Conservation (phyloP, 2,329 filamentous ascomycete species). For the Fusarium burgessii region DNA sequence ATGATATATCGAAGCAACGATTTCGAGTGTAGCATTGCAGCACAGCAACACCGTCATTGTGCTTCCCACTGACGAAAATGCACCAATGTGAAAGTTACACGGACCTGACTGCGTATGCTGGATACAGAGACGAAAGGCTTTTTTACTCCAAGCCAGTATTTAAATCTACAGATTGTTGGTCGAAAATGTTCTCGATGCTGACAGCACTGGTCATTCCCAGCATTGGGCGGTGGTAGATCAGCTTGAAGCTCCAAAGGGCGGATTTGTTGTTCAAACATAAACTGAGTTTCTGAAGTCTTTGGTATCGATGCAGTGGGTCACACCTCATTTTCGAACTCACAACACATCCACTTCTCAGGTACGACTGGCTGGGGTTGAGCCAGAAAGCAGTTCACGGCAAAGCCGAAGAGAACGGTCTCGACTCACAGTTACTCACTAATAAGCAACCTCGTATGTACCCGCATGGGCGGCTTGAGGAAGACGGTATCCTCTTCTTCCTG, state of each 20-base stretch:
- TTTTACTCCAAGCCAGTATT: not conserved
- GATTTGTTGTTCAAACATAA: not conserved
- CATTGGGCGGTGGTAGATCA: not conserved
- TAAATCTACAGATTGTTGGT: not conserved
- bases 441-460: constrained; percentile 23
- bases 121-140: not conserved
- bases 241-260: not conserved
- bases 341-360: constrained; percentile 45
- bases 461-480: constrained; percentile 26
- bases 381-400: constrained; percentile 43
- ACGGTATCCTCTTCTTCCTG: constrained; percentile 9
- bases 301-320: constrained; percentile 3
- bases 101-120: constrained; percentile 1
- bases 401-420: constrained; percentile 49
- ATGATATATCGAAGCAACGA: constrained; percentile 29
- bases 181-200: not conserved
- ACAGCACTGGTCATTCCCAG: not conserved
- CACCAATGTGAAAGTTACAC: constrained; percentile 36
- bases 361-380: constrained; percentile 39
- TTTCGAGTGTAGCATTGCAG: constrained; percentile 21
- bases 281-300: not conserved
- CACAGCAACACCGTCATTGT: constrained; percentile 33
- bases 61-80: constrained; percentile 28
- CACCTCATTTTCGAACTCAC: constrained; percentile 19
- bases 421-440: constrained; percentile 15